Base-by-base conservation (phyloP, 306 rosid species). In the Cucurbita maxima region DNA sequence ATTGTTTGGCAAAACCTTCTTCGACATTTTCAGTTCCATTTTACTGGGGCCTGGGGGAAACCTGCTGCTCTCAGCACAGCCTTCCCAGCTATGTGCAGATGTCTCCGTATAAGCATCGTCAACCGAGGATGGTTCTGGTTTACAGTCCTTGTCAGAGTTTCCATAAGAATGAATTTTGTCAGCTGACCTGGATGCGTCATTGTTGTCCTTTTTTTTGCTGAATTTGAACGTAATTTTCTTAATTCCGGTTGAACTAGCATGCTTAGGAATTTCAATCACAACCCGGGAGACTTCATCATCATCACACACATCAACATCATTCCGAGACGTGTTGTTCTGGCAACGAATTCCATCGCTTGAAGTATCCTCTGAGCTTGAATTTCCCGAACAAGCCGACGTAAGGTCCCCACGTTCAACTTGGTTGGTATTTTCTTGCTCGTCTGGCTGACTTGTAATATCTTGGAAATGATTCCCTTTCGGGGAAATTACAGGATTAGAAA, bases 141-240 rank as follows among this genome's bases (percentile, higher is more conserved):
- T 83, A 44, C 72, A 80, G 62, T 82, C 79, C 61, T 55, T 75
- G 25, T 53, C 58, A 6, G 61, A 72, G 58, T 61, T 67, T 6
- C 83, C 86, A 76, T 72, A 71, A 8, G 75, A 59, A 34, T 56
- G 69, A n/a, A 73, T 76, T 70, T 66, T 76, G 10, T 51, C 37
- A n/a, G 20, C 34, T 18, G 80, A 71, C 34, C 45, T 57, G 43
- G 58, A 79, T 30, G 79, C n/a, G 50, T 70, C 86, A 37, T 59
- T 78, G 38, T 50, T 80, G 70, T 82, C 88, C 85, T 84, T 95
- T 80, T 81, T 91, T 81, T 88, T 95, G 79, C 96, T 91, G 74
- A 95, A 84, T 81, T 88, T 95, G 75, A 95, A 89, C 30, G 97
- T 95, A 61, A 95, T 88, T 77, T 91, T 95, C 18, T 96, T 86